Conservation (phyloP, 805 yeast genomes). For the Spencermartinsiella europaea region DNA sequence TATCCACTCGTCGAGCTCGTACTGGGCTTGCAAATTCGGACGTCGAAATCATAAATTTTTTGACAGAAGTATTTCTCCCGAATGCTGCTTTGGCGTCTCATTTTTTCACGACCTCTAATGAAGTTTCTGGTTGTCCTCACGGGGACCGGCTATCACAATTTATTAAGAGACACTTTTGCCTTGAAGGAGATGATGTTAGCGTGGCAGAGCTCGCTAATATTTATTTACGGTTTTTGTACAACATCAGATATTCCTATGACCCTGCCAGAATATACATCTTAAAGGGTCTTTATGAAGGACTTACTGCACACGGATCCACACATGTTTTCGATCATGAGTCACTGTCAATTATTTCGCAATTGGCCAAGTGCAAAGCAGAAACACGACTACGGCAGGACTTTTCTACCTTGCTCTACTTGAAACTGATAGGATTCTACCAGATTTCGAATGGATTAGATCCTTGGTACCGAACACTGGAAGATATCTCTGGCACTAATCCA, state of each 20-base stretch:
- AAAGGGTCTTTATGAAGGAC: slow-evolving; percentile 53
- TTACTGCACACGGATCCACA: slow-evolving; percentile 26
- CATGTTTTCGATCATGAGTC: slow-evolving; percentile 27
- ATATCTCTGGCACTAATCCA: not conserved
- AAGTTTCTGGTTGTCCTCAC: slow-evolving; percentile 43
- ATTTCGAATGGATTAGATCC: not conserved
- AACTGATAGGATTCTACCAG: slow-evolving; percentile 8
- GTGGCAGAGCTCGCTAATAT: not conserved
- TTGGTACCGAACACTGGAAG: not conserved
- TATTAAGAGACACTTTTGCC: slow-evolving; percentile 36
- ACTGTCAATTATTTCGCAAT: slow-evolving; percentile 13
- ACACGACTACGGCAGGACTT: slow-evolving; percentile 16
- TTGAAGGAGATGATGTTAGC: slow-evolving; percentile 14
- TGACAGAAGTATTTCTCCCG: slow-evolving; percentile 47
- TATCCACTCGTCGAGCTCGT: slow-evolving; percentile 36
- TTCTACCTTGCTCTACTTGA: slow-evolving; percentile 7
- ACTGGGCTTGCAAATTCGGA: slow-evolving; percentile 13
- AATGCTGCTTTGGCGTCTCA: slow-evolving; percentile 59
- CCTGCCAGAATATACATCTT: slow-evolving; percentile 62
- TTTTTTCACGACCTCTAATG: slow-evolving; percentile 40
- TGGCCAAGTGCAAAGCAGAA: slow-evolving; percentile 13
- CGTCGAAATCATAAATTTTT: slow-evolving; percentile 22
- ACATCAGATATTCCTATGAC: slow-evolving; percentile 52
- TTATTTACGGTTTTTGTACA: slow-evolving; percentile 42
- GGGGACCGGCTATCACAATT: slow-evolving; percentile 50